Conservation (phyloP, 768 basidiomycete genomes). For the Mycena polygramma region DNA sequence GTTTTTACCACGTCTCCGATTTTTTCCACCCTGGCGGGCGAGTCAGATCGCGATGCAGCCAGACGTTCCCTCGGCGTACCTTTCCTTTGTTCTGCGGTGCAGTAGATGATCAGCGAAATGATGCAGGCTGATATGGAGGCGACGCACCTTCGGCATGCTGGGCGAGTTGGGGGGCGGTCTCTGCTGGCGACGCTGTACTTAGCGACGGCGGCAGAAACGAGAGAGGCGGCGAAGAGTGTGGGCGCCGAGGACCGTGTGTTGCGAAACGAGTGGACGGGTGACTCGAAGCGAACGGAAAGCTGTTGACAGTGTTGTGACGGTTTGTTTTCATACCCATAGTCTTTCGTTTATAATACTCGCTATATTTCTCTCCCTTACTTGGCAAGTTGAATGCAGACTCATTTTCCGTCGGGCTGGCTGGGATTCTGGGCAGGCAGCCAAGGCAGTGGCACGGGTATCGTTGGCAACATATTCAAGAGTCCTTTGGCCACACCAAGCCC, state of each 20-base stretch:
- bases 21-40: slow-evolving; percentile 90
- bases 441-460: no score
- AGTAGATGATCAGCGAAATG: slow-evolving; percentile 15
- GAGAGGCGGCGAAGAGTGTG: slow-evolving; percentile 11
- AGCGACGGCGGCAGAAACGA: slow-evolving; percentile 35
- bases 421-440: no score
- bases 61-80: slow-evolving; percentile 51
- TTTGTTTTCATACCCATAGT: slow-evolving; percentile 6
- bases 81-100: slow-evolving; percentile 78
- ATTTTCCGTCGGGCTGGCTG: no score
- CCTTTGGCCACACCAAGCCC: no score
- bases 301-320: not conserved
- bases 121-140: slow-evolving; percentile 15
- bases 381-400: no score
- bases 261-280: slow-evolving; percentile 26
- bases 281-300: slow-evolving; percentile 10
- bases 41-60: not conserved
- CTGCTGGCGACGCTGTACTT: slow-evolving; percentile 34
- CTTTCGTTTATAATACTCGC: not conserved
- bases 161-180: slow-evolving; percentile 29
- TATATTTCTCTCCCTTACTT: no score
- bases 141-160: slow-evolving; percentile 66
- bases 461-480: no score
- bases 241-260: slow-evolving; percentile 6
- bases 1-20: slow-evolving; percentile 99